phyloP scores from a whole-genome alignment of 1,284 basidiomycete genomes.

The Pseudozyma flocculosa region DNA sequence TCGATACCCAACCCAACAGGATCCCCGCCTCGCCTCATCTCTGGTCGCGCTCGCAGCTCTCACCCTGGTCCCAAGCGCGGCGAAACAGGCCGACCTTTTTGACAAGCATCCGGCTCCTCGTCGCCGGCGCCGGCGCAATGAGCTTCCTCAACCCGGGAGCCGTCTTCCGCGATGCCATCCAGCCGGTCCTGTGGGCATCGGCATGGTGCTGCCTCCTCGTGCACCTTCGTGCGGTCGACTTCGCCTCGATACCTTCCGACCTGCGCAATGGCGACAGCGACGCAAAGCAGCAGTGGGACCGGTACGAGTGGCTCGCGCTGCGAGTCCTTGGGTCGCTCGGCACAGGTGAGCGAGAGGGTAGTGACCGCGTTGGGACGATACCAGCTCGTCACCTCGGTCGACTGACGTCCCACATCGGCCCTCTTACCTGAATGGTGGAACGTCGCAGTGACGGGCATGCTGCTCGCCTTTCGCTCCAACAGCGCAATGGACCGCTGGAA shows the following conservation, averaged over 20 bases:
- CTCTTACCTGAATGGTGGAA: no score
- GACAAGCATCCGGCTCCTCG: no score
- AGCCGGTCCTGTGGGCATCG: constrained; percentile 5
- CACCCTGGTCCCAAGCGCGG: no score
- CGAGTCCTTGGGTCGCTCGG: constrained; percentile 22
- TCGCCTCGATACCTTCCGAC: neutral
- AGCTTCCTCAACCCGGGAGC: no score
- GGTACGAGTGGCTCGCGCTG: constrained; percentile 24
- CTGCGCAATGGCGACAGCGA: constrained; percentile 4
- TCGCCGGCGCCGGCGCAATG: no score
- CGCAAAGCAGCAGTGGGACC: constrained; percentile 9
- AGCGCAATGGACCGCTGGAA: constrained; percentile 32
- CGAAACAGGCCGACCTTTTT: no score
- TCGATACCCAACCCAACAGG: no score
- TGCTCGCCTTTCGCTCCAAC: constrained; percentile 33
- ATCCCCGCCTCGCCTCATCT: no score
- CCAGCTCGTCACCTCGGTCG: no score
- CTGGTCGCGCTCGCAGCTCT: no score
- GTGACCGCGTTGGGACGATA: no score
- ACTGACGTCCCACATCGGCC: no score
- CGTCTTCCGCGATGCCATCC: constrained; percentile 10
- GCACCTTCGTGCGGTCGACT: constrained; percentile 2
- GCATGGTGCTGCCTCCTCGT: constrained; percentile 22
- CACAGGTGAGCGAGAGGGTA: constrained; percentile 6
- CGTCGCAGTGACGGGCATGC: constrained; percentile 25